phyloP scores from a whole-genome alignment of 352 stramenopile species.

The Poterioochromonas sp. region DNA sequence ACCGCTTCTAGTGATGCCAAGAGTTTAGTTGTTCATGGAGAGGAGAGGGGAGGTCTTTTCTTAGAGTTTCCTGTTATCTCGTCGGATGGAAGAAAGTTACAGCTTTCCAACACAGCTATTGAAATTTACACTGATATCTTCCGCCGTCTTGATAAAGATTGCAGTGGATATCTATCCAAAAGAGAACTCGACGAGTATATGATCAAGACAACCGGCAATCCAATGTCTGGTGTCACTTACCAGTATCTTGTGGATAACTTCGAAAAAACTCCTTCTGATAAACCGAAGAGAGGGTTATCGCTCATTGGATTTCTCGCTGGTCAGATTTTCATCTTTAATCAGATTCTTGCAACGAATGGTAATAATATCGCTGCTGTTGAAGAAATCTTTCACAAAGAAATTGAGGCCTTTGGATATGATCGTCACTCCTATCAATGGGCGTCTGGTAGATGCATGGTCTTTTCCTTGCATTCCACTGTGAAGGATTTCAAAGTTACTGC shows the following conservation, averaged over 20 bases:
- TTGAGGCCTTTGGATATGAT: constrained; percentile 37
- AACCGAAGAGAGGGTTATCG: constrained; percentile 3
- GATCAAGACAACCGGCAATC: constrained; percentile 32
- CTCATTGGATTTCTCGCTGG: constrained; percentile 21
- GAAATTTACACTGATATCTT: neutral
- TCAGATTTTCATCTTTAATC: constrained; percentile 37
- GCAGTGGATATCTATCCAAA: constrained; percentile 34
- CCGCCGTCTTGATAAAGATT: constrained; percentile 26
- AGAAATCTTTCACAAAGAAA: constrained; percentile 33
- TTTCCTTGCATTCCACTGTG: constrained; percentile 27
- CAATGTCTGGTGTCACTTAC: constrained; percentile 26
- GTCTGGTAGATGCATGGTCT: constrained; percentile 16
- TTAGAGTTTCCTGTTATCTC: too few relatives aligned
- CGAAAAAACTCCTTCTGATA: constrained; percentile 5
- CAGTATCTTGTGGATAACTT: constrained; percentile 36
- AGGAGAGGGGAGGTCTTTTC: too few relatives aligned
- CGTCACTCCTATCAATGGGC: constrained; percentile 11
- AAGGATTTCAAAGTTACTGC: constrained; percentile 33
- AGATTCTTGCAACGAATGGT: too few relatives aligned
- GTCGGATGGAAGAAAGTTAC: too few relatives aligned
- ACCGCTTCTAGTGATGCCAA: too few relatives aligned
- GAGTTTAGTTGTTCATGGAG: neutral
- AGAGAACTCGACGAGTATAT: constrained; percentile 34
- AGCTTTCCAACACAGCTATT: neutral
- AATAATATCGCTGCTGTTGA: constrained; percentile 18